Base-by-base conservation (phyloP, 345 rosid genomes). In the Pistacia atlantica region DNA sequence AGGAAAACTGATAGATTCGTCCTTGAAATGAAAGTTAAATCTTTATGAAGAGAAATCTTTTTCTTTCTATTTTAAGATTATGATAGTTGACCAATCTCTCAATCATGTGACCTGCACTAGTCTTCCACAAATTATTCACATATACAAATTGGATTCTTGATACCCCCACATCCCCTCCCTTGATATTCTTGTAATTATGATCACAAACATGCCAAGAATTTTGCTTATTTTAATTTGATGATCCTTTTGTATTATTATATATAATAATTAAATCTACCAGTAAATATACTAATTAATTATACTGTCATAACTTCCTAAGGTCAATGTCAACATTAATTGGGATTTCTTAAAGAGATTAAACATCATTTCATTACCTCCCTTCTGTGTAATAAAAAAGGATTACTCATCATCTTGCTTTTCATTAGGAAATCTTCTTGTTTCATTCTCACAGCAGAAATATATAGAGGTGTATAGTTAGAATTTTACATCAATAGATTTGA, bases 31-130 rank as follows among this genome's bases (percentile, higher is more conserved):
- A 28, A 57, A 59, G 67, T 63, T 63, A 54, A 54, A 42, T 42
- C 16, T 54, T 54, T 54, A 54, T 54, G 20, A 65, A 37, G 49
- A 18, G 55, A 22, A 28, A 45, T 60, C 8, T 60, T 59, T 14
- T 18, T 37, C 14, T 58, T 5, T 72, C 22, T 77, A 65, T 42
- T 61, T 20, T 28, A 72, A 59, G 22, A 11, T 61, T 69, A 42
- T 14, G 42, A 64, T 71, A 60, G 83, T 77, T 82, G 82, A 82
- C 84, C 65, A 18, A 69, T 77, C 73, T 56, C 77, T 73, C 12
- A 79, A 83, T 67, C 90, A 86, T 84, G 91, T 87, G 89, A 77
- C 45, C 66, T 75, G 73, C 71, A 69, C 71, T 69, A 45, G 81
- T 67, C 60, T 75, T 77, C 79, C 65, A 54, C 49, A 80, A 80